These are phyloP conservation scores for Salvia rosmarinus DNA, from an alignment of 257 asterid species.

Conservation along the genomic window DNA sequence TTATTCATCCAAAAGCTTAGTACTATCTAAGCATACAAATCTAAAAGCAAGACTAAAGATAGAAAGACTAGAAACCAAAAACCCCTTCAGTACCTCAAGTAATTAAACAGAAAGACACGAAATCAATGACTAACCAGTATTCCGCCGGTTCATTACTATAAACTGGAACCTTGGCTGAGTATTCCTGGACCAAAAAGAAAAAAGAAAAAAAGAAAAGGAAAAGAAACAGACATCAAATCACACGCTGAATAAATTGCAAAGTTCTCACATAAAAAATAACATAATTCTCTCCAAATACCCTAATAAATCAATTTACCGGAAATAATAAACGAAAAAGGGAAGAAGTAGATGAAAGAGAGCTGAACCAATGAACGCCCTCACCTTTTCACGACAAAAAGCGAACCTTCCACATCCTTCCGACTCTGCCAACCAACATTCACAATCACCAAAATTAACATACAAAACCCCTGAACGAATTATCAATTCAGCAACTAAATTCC, in stretches of 20 bases:
- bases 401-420: conserved; percentile 94
- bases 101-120: conserved; percentile 6
- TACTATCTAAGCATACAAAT: background rate
- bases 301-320: conserved; percentile 9
- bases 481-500: conserved; percentile 6
- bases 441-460: conserved; percentile 22
- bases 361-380: conserved; percentile 26
- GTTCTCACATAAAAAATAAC: background rate
- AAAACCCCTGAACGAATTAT: background rate
- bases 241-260: background rate
- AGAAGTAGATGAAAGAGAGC: background rate
- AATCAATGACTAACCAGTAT: conserved; percentile 57
- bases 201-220: conserved; percentile 16
- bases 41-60: background rate
- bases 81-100: conserved; percentile 5
- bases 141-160: conserved; percentile 85
- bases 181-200: conserved; percentile 47
- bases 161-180: conserved; percentile 81
- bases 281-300: conserved; percentile 30
- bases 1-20: background rate
- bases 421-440: conserved; percentile 55
- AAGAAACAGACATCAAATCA: conserved; percentile 2
- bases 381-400: conserved; percentile 94
- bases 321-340: background rate
- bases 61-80: conserved; percentile 6